Conservation (phyloP, 768 basidiomycete species). For the Serpula lacrymans region DNA sequence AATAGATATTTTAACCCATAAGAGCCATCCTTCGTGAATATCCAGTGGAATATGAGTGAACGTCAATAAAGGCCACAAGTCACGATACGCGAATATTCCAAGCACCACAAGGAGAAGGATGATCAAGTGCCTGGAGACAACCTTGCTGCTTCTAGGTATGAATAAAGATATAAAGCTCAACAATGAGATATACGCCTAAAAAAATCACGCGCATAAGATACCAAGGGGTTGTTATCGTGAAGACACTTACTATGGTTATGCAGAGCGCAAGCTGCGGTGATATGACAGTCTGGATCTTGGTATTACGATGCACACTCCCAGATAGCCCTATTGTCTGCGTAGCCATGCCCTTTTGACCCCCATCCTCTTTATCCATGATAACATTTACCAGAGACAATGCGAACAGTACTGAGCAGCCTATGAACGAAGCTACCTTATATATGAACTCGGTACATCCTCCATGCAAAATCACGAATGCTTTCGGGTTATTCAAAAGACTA, state of each 20-base stretch:
- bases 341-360: too few relatives aligned
- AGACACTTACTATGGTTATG: conserved; percentile 27
- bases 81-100: conserved; percentile 51
- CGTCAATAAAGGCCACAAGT: conserved; percentile 57
- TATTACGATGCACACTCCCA: neutral
- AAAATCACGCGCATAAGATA: neutral
- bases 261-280: conserved; percentile 29
- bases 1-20: conserved; percentile 53
- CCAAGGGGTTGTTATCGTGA: too few relatives aligned
- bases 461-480: conserved; percentile 37
- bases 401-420: conserved; percentile 45
- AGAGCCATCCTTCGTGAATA: conserved; percentile 38
- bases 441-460: conserved; percentile 47
- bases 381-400: conserved; percentile 45
- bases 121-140: conserved; percentile 44
- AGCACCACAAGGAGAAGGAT: conserved; percentile 45
- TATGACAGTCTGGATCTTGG: too few relatives aligned
- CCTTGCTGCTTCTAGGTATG: conserved; percentile 29
- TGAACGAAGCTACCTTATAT: conserved; percentile 43
- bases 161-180: neutral
- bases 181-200: neutral
- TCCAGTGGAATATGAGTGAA: conserved; percentile 51
- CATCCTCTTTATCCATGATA: neutral
- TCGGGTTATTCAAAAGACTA: conserved; percentile 30
- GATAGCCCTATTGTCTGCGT: neutral